Base-by-base conservation (phyloP, 768 basidiomycete species). In the Mycena belliarum region DNA sequence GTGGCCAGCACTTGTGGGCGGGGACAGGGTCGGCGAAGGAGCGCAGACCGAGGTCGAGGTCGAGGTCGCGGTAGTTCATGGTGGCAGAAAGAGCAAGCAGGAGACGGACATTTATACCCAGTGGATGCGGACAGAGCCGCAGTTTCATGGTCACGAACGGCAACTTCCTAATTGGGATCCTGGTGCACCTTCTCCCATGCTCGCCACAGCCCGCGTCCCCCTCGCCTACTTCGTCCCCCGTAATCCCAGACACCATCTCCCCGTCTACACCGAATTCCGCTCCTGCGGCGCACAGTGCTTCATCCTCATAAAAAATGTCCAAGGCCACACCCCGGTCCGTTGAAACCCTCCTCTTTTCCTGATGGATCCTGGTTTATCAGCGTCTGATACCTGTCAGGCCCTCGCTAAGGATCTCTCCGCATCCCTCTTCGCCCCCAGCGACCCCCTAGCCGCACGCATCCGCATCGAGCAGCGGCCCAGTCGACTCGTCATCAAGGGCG, bases 201-300 rank as follows among this genome's bases (percentile, higher is more conserved):
- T 26, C 24, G 29, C 7, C 29, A 6, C 29, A 32, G 5, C 6
- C 20, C 37, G 40, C 29, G 26, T 12, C 0, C 37, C 14, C 25
- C 43, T 18, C 8, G 43, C 16, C 26, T 93, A 90, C 72, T 82
- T 80, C 59, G 76, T 93, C 43, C 80, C 82, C 21, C 82, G 90
- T 59, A 91, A 89, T 70, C 70, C 81, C 45, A 78, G 78, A 48
- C 87, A 88, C 29, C 80, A 81, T 46, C 77, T 92, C 28, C 89
- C 90, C 42, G 87, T 93, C 24, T 91, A 91, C 70, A 82, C 87
- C 26, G 87, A 91, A 68, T 68, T 89, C 43, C 84, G 87, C 60
- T 89, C 87, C 68, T 82, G 73, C 28, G 82, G 86, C 57, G 81
- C 84, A 5, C 81, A 83, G 53, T 74, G 83, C 59, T 73, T 82